phyloP scores from a whole-genome alignment of 768 basidiomycete genomes.

The Hirschioporus abietinus region DNA sequence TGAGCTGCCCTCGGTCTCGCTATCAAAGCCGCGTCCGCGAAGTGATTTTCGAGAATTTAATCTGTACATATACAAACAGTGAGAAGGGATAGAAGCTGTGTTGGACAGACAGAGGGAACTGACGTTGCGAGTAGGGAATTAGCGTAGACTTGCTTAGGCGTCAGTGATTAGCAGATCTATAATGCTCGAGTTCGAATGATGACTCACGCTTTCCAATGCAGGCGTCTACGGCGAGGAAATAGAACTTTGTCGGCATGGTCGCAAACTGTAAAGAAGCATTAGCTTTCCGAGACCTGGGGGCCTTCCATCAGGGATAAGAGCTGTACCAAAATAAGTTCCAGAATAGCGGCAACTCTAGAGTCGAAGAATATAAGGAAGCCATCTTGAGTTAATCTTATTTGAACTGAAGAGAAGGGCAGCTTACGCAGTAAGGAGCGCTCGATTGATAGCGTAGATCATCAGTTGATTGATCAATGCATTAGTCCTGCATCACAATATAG shows the following conservation, averaged over 20 bases:
- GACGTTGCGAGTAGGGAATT: neutral
- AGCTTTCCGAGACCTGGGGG: neutral
- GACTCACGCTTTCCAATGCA: neutral
- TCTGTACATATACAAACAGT: neutral
- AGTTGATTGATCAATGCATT: neutral
- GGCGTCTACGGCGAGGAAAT: neutral
- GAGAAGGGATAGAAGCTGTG: too few species aligned
- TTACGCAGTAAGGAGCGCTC: neutral
- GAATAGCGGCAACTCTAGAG: neutral
- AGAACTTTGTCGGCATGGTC: neutral
- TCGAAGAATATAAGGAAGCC: neutral
- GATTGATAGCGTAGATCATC: neutral
- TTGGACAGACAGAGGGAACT: neutral
- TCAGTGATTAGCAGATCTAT: neutral
- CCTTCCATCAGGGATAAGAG: neutral
- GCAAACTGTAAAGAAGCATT: neutral
- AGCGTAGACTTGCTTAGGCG: neutral
- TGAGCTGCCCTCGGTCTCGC: neutral
- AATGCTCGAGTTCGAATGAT: neutral
- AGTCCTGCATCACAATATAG: neutral
- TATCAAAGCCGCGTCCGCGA: neutral
- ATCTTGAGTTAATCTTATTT: neutral
- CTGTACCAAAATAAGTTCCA: neutral
- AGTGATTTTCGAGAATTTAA: neutral
- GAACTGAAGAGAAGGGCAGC: neutral